Evolutionary conservation across 495 filamentous ascomycete species (phyloP).

Genomic region (Penicillium flavigenum): DNA sequence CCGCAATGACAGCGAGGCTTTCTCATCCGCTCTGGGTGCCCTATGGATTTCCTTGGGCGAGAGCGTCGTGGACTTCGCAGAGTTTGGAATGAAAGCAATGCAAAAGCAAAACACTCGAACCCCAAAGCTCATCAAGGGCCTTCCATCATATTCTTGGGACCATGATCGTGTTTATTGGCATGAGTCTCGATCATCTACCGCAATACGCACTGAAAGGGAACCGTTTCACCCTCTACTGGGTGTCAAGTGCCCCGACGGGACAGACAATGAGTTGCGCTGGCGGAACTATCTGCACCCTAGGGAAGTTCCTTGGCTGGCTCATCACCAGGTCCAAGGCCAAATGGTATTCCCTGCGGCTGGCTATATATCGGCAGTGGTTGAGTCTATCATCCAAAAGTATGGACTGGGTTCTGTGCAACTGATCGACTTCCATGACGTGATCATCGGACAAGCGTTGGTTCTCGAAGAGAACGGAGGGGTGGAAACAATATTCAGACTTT

Average conservation of each 20-base stretch:
- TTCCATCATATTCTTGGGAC: slow-evolving; percentile 56
- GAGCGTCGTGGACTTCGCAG: slow-evolving; percentile 17
- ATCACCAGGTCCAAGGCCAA: slow-evolving; percentile 42
- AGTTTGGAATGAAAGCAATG: slow-evolving; percentile 6
- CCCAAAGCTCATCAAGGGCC: slow-evolving; percentile 27
- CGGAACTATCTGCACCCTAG: slow-evolving; percentile 32
- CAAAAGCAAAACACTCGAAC: not conserved
- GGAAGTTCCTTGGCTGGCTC: slow-evolving; percentile 43
- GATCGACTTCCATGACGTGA: slow-evolving; percentile 36
- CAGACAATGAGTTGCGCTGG: slow-evolving; percentile 32
- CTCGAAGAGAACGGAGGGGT: slow-evolving; percentile 49
- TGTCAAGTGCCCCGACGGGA: slow-evolving; percentile 17
- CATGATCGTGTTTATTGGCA: slow-evolving; percentile 47
- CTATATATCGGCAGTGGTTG: slow-evolving; percentile 57
- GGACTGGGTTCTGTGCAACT: slow-evolving; percentile 22
- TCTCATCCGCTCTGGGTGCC: slow-evolving; percentile 49
- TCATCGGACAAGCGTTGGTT: slow-evolving; percentile 48
- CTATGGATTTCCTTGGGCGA: slow-evolving; percentile 47
- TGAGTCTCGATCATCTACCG: slow-evolving; percentile 44
- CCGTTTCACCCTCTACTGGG: slow-evolving; percentile 38
- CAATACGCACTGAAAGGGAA: slow-evolving; percentile 15
- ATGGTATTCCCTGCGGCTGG: slow-evolving; percentile 61
- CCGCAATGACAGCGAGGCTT: slow-evolving; percentile 35
- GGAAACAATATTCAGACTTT: slow-evolving; percentile 45
- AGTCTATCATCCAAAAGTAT: slow-evolving; percentile 37